Percentiles rank a stretch among this genome's conserved stretches.
Evolutionary conservation across 1,284 basidiomycete species (phyloP).

Genomic region (Heimioporus retisporus): DNA sequence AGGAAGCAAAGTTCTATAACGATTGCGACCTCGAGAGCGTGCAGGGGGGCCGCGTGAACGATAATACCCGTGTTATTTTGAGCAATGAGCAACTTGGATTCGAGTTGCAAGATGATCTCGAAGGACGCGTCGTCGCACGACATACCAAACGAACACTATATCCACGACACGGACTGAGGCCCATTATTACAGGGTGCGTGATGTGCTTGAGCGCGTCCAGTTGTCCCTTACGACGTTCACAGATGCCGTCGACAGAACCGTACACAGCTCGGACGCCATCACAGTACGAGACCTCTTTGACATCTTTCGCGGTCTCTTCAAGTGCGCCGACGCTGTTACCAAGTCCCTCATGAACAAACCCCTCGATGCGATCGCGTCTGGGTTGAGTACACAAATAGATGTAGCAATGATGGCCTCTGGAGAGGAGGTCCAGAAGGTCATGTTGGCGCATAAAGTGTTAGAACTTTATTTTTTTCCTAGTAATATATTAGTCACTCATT

Average conservation of each 20-base stretch:
- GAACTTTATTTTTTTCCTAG: no score
- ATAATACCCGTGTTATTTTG: no score
- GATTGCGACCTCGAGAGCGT: no score
- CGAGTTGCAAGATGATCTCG: conserved; percentile 64
- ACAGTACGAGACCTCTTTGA: conserved; percentile 77
- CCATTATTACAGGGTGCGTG: conserved; percentile 48
- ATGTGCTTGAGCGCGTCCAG: not conserved
- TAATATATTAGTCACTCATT: no score
- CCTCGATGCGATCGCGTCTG: conserved; percentile 81
- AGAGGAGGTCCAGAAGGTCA: conserved; percentile 76
- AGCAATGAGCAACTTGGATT: no score
- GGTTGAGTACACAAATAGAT: conserved; percentile 77
- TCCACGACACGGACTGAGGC: conserved; percentile 49
- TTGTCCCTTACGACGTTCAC: conserved; percentile 19
- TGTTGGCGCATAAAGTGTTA: conserved; percentile 68
- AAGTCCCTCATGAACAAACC: conserved; percentile 78
- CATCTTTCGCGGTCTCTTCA: conserved; percentile 82
- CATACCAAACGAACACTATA: conserved; percentile 60
- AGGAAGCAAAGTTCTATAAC: no score
- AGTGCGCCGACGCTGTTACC: conserved; percentile 69
- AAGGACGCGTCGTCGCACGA: conserved; percentile 54
- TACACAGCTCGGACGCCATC: conserved; percentile 78
- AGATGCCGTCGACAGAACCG: conserved; percentile 84
- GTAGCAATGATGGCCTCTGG: conserved; percentile 73
- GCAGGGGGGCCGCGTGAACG: no score